Evolutionary conservation across 2,329 filamentous ascomycete genomes (phyloP), one percentile per base, ranked within the genome.

Genomic region (Rhexocercosporidium sp.): DNA sequence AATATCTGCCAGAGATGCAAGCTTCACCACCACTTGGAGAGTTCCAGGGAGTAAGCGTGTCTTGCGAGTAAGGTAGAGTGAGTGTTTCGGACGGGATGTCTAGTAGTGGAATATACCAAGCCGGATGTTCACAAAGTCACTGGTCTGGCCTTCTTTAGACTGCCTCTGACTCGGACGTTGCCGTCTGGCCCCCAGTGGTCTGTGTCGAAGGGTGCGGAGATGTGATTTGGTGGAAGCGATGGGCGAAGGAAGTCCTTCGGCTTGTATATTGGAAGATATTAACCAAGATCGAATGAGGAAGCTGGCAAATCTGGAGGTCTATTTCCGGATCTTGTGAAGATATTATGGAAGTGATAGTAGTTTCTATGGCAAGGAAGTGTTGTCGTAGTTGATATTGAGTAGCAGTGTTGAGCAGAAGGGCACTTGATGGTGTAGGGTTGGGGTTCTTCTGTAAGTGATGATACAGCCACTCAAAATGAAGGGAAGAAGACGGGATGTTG

Each of bases 1-100:
- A 59, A 44, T 44, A 16, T 59, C 56, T 59, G 56, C 37, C 22
- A 59, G 20, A 59, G 20, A 20, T 59, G 39, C 29, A 59, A 59
- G 56, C 56, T 59, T 59, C 56, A 11, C 3, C n/a, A 34, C 29
- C n/a, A 14, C n/a, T 37, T 29, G 34, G n/a, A 29, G 22, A 51
- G 59, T 25, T n/a, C 41, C 41, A 44, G n/a, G n/a, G 41, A 44
- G 41, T 29, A 18, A 11, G 27, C 14, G 1, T 61, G 44, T 37
- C 39, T 37, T 61, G 51, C 59, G 25, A 60, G 37, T 47, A 60
- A 60, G 57, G 57, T n/a, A 44, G 14, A 5, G 41, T 18, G 39
- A n/a, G 18, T 44, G 41, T 5, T 60, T 60, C 41, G 57, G 57
- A 7, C 57, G 39, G 57, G 57, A 60, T 39, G 53, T 56, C 31